Evolutionary conservation across 352 stramenopile genomes (phyloP).

Genomic region (Globisporangium iwayamae): DNA sequence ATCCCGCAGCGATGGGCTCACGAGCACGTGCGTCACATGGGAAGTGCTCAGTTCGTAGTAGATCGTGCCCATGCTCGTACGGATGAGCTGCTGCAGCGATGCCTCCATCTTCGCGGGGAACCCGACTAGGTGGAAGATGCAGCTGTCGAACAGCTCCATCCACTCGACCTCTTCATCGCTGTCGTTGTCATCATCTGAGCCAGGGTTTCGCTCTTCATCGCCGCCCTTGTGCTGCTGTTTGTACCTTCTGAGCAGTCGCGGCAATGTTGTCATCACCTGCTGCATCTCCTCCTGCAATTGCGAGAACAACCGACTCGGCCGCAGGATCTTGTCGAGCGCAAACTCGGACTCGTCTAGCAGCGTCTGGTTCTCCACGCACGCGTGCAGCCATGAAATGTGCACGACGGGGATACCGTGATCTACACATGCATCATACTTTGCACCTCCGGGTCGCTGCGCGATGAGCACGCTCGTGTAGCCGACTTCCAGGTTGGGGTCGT

Average conservation of each 20-base stretch:
- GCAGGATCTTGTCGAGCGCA: slow-evolving; percentile 32
- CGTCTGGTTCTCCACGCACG: slow-evolving; percentile 47
- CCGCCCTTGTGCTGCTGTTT: neutral
- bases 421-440: slow-evolving; percentile 64
- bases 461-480: slow-evolving; percentile 62
- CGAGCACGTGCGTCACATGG: slow-evolving; percentile 68
- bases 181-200: slow-evolving; percentile 13
- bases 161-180: slow-evolving; percentile 19
- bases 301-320: slow-evolving; percentile 29
- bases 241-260: slow-evolving; percentile 23
- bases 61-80: slow-evolving; percentile 66
- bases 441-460: slow-evolving; percentile 43
- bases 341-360: slow-evolving; percentile 51
- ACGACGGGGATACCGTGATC: slow-evolving; percentile 61
- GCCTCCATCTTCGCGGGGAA: slow-evolving; percentile 40
- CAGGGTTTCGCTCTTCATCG: neutral
- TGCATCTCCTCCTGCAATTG: slow-evolving; percentile 37
- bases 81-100: slow-evolving; percentile 46
- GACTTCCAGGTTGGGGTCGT: slow-evolving; percentile 57
- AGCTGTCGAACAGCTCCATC: slow-evolving; percentile 68
- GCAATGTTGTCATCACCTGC: slow-evolving; percentile 26
- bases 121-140: slow-evolving; percentile 53
- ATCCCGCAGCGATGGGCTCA: slow-evolving; percentile 48
- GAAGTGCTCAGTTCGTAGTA: slow-evolving; percentile 51
- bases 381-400: slow-evolving; percentile 66